Evolutionary conservation across 805 yeast species (phyloP).

Genomic region (Suhomyces faveliae): DNA sequence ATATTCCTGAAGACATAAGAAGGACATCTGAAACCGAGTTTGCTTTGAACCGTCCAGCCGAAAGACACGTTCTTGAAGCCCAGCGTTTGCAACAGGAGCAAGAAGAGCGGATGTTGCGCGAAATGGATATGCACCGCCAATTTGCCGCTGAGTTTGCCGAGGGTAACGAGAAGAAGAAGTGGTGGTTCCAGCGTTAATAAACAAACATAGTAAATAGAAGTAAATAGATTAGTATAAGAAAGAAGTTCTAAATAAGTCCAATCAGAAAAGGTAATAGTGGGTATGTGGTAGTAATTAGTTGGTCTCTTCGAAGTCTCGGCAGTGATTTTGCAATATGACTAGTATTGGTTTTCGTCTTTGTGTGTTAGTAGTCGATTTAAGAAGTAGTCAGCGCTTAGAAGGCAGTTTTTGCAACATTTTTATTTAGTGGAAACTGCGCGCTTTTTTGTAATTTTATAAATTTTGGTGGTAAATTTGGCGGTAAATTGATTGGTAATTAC

Average conservation of each 20-base stretch:
- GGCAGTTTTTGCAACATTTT: not conserved
- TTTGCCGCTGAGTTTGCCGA: conserved; percentile 19
- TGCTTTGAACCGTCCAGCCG: conserved; percentile 65
- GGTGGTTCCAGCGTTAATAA: conserved; percentile 14
- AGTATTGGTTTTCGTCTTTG: no score
- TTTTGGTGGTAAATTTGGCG: not conserved
- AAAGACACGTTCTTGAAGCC: conserved; percentile 72
- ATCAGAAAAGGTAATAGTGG: no score
- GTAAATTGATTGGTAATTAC: no score
- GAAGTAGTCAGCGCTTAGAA: no score
- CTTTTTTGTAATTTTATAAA: not conserved
- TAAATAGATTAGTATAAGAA: no score
- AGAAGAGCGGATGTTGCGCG: conserved; percentile 50
- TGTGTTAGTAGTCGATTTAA: no score
- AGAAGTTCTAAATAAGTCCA: no score
- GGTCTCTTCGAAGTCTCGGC: no score
- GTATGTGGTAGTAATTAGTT: no score
- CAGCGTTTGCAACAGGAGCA: conserved; percentile 65
- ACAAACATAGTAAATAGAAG: no score
- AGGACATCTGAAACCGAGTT: conserved; percentile 45
- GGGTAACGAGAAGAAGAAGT: conserved; percentile 20
- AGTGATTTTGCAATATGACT: no score
- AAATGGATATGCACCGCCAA: conserved; percentile 27
- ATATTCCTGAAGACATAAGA: conserved; percentile 41
- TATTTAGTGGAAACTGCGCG: not conserved